phyloP scores from a whole-genome alignment of 2,329 filamentous ascomycete genomes.

The Neonectria hederae region DNA sequence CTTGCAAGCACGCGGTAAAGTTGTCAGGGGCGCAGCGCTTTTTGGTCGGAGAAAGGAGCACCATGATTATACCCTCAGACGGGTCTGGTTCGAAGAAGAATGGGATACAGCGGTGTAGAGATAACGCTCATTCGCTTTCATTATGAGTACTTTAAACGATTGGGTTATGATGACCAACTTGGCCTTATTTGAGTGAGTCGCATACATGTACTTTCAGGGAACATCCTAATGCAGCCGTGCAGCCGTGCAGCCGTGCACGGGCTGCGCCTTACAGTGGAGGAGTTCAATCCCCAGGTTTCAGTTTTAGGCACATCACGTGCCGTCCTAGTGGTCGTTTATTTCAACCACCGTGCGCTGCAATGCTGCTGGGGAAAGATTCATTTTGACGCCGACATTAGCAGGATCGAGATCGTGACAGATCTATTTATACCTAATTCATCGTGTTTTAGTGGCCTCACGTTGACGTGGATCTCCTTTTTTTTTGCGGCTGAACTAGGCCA shows the following conservation, averaged over 20 bases:
- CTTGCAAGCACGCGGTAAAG: conserved; percentile 10
- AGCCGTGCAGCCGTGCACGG: conserved; percentile 1
- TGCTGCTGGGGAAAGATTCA: neutral
- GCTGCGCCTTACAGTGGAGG: neutral
- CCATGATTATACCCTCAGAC: conserved; percentile 19
- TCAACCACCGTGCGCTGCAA: conserved; percentile 6
- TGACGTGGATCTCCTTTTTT: neutral
- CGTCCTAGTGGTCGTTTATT: conserved; percentile 8
- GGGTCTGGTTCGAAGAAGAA: conserved; percentile 11
- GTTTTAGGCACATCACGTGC: conserved; percentile 20
- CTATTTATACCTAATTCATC: conserved; percentile 12
- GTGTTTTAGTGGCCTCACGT: neutral
- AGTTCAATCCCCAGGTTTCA: neutral
- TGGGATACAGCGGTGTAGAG: conserved; percentile 5
- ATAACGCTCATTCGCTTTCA: conserved; percentile 15
- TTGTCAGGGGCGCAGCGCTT: conserved; percentile 17
- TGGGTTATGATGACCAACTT: conserved; percentile 1
- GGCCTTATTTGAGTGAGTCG: neutral
- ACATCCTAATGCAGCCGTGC: neutral
- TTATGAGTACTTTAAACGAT: conserved; percentile 18
- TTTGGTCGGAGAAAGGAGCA: conserved; percentile 1
- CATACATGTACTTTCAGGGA: neutral
- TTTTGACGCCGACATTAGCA: neutral
- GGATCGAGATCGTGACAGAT: conserved; percentile 3
- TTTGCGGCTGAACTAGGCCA: neutral